Evolutionary conservation across 768 basidiomycete species (phyloP), one percentile per base, ranked within the genome.

Genomic region (Rhodotorula diobovata): DNA sequence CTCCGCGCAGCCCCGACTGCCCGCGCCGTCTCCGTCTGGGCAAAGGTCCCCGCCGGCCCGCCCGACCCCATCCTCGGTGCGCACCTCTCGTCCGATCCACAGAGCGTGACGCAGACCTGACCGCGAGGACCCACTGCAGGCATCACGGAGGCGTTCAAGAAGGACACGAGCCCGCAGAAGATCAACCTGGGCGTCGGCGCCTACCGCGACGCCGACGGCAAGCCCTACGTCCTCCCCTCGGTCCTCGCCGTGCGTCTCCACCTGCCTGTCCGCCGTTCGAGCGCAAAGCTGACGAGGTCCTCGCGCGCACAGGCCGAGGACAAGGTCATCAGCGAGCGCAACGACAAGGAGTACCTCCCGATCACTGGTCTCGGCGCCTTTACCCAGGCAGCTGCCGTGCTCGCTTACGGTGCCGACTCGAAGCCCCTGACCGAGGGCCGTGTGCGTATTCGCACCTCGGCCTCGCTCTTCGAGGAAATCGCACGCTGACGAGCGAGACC

Each of bases 131-230:
- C 48, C 25, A 4, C 48, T 9, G 25, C 56, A 76, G 76, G 76
- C 23, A 76, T 96, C 73, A 92, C 91, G 0, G 89, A 91, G 30
- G 87, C 90, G 4, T 95, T 88, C 87, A 92, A 93, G 80, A 86
- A 85, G 39, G 91, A 96, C 80, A 78, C 85, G 5, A 85, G 84
- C 79, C 84, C 86, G 23, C 81, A 88, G 72, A 96, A 96, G 84
- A 84, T 94, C 81, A 95, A 95, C 80, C 84, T 96, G 34, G 92
- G 93, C 50, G 93, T 93, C 56, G 93, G 93, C 56, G 93, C 93
- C 15, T 96, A 96, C 80, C 86, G 93, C 76, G 93, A 94, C 78
- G 85, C 93, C 76, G 80, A 90, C 77, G 87, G 85, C 81, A 94
- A 90, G 81, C 89, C 93, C 23, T 96, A 92, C 91, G 87, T 95